Percentiles rank a stretch among this genome's conserved stretches.
Evolutionary conservation across 164 flowering plant species (phyloP).

Genomic region (Vitis rotundifolia): DNA sequence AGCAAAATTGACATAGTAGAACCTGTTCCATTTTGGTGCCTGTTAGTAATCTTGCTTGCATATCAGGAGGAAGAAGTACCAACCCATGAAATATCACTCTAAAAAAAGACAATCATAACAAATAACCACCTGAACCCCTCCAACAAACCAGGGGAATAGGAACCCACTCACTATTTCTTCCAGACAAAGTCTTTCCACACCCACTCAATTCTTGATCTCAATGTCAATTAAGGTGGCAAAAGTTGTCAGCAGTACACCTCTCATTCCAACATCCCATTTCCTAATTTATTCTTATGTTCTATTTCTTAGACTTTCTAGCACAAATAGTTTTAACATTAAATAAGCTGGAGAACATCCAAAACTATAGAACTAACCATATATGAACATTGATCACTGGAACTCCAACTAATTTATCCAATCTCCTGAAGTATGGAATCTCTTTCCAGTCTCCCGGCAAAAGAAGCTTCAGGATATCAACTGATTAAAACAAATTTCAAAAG

Average conservation of each 20-base stretch:
- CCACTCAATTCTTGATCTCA: too few relatives aligned
- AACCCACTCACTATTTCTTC: background rate
- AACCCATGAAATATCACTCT: too few relatives aligned
- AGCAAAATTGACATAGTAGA: too few relatives aligned
- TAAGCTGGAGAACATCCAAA: background rate
- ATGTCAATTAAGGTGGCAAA: too few relatives aligned
- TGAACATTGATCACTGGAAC: slow-evolving; percentile 98
- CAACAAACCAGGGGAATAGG: background rate
- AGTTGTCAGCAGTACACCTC: too few relatives aligned
- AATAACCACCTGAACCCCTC: background rate
- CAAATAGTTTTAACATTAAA: background rate
- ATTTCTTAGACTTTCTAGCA: background rate
- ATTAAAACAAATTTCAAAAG: slow-evolving; percentile 15
- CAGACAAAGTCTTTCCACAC: too few relatives aligned
- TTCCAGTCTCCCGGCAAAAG: slow-evolving; percentile 91
- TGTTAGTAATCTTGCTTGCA: too few relatives aligned
- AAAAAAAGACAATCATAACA: too few relatives aligned
- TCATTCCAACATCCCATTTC: too few relatives aligned
- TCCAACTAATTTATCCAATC: slow-evolving; percentile 90
- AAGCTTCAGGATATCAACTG: slow-evolving; percentile 94
- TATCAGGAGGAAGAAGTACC: too few relatives aligned
- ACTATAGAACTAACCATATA: slow-evolving; percentile 71
- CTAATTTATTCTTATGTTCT: too few relatives aligned
- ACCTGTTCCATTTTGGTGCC: too few relatives aligned
- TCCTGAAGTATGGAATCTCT: slow-evolving; percentile 76